Evolutionary conservation across 2,329 filamentous ascomycete species (phyloP), one percentile per base, ranked within the genome.

Genomic region (Aspergillus nomiae): DNA sequence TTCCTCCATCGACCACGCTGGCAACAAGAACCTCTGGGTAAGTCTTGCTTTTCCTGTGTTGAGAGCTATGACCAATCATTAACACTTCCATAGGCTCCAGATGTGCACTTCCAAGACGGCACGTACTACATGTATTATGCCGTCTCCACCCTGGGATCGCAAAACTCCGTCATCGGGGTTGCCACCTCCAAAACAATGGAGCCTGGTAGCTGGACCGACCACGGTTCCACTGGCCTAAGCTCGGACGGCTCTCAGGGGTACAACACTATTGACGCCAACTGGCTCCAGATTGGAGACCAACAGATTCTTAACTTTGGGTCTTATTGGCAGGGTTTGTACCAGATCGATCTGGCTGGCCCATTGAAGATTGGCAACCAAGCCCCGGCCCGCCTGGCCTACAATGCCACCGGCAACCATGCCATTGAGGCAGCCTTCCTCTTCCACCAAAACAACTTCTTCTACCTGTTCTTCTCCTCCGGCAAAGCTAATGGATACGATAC

Each of bases 271-370:
- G 90, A 89, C 70, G 77, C 82, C 11, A 86, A 85, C 68, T 77
- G 88, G 43, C 74, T 87, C 65, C 70, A 76, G 32, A 79, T 78
- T 12, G 77, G 75, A 59, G 71, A 66, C 46, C 71, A 67, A 11
- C 82, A 82, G 67, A 81, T 82, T 62, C 76, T 89, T 67, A 86
- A 82, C 64, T 92, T 90, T 64, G 90, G 89, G 55, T 89, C 86
- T n/a, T 92, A 90, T 82, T 92, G 89, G 88, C 75, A 79, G 11
- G 85, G 88, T 70, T 82, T 91, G 62, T 89, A 85, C 80, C 85
- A 87, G 71, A 85, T 87, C 1, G 71, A 78, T 48, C 81, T 90
- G 65, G 64, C 65, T 19, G 60, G 69, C 53, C 66, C 72, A 11
- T 63, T 74, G 5, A 74, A 76, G 53, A 59, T 69, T 50, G 74